Conservation (phyloP, 306 rosid genomes). For the Coriaria nepalensis region DNA sequence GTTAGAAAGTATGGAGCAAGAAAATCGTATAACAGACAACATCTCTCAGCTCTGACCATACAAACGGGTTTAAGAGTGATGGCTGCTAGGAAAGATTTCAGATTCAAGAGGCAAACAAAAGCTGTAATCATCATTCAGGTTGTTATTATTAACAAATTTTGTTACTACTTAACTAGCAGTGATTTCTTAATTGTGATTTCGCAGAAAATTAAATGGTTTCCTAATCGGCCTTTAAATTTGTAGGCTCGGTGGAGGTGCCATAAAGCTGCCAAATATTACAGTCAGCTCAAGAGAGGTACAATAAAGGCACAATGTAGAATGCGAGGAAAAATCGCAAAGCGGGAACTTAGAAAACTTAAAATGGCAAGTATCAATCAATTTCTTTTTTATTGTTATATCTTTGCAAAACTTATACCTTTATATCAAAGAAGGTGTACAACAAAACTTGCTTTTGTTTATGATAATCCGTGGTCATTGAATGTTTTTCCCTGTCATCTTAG, state of each 20-base stretch:
- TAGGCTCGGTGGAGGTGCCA: slow-evolving; percentile 92
- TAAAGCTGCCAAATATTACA: slow-evolving; percentile 52
- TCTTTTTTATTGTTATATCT: background rate
- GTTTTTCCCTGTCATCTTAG: too few species aligned
- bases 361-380: slow-evolving; percentile 38
- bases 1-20: slow-evolving; percentile 48
- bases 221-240: slow-evolving; percentile 11
- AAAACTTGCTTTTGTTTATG: too few species aligned
- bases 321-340: slow-evolving; percentile 65
- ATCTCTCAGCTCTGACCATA: slow-evolving; percentile 46
- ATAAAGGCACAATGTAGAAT: slow-evolving; percentile 63
- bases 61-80: slow-evolving; percentile 86
- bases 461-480: too few species aligned
- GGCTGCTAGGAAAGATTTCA: slow-evolving; percentile 61
- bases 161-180: slow-evolving; percentile 4
- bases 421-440: background rate
- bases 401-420: background rate
- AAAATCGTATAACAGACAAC: slow-evolving; percentile 43
- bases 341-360: slow-evolving; percentile 88
- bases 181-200: slow-evolving; percentile 4
- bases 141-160: slow-evolving; percentile 13
- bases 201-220: background rate
- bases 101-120: slow-evolving; percentile 55
- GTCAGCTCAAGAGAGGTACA: slow-evolving; percentile 72
- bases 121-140: slow-evolving; percentile 78